phyloP scores from a whole-genome alignment of 352 stramenopile genomes.

The Globisporangium abappressorium region DNA sequence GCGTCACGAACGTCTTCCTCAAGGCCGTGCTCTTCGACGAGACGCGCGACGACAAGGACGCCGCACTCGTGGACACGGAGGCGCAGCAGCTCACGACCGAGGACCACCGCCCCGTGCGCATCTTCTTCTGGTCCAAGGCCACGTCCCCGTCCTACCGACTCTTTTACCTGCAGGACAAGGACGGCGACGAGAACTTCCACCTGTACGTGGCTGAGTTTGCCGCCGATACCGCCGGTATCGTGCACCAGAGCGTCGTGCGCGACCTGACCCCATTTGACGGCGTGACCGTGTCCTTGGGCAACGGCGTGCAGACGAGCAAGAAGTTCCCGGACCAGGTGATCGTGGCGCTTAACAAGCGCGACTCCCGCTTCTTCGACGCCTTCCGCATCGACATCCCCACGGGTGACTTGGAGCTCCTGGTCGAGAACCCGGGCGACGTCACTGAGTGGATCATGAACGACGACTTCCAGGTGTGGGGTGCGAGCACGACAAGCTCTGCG shows the following conservation, averaged over 20 bases:
- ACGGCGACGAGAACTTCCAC: slow-evolving; percentile 48
- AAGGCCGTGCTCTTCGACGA: slow-evolving; percentile 23
- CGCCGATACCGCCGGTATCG: slow-evolving; percentile 21
- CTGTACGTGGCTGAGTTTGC: slow-evolving; percentile 39
- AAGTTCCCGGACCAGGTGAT: slow-evolving; percentile 32
- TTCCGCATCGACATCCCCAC: slow-evolving; percentile 29
- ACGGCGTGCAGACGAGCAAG: slow-evolving; percentile 24
- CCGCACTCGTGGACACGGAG: slow-evolving; percentile 20
- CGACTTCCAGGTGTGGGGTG: slow-evolving; percentile 31
- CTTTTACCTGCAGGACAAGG: slow-evolving; percentile 42
- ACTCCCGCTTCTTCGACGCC: slow-evolving; percentile 31
- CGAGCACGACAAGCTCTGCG: background rate
- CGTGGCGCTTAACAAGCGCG: slow-evolving; percentile 36
- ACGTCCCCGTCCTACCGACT: slow-evolving; percentile 20
- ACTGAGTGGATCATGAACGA: slow-evolving; percentile 25
- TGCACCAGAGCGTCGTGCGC: slow-evolving; percentile 24
- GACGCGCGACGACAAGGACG: slow-evolving; percentile 26
- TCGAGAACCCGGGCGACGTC: slow-evolving; percentile 34
- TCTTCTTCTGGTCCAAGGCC: slow-evolving; percentile 40
- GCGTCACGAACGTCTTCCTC: slow-evolving; percentile 49
- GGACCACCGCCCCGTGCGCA: slow-evolving; percentile 31
- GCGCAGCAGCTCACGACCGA: slow-evolving; percentile 41
- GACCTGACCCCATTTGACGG: slow-evolving; percentile 37
- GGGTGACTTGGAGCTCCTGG: slow-evolving; percentile 23
- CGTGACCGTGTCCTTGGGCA: slow-evolving; percentile 26